Evolutionary conservation across 1,284 basidiomycete species (phyloP), one percentile per base, ranked within the genome.

Genomic region (Leccinum fuscescens): DNA sequence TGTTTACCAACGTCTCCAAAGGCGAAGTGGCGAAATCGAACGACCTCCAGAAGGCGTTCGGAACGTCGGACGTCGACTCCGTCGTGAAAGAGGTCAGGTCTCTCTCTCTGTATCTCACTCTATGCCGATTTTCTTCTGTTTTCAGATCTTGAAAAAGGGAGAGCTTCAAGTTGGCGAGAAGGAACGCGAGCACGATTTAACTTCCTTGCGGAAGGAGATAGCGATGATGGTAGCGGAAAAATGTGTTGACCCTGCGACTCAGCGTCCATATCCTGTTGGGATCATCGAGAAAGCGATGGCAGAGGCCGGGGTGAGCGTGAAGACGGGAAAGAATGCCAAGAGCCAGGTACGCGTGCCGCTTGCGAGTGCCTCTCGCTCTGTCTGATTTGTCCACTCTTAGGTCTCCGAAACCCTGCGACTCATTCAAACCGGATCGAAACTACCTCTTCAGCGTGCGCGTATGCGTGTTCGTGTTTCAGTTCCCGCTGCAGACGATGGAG

Each of bases 211-310:
- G 63, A 90, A 89, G 67, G 97, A 99, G 72, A 97, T 99, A 64
- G 94, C 94, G 2, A 97, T 94, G 0, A 85, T 94, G 49, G 93
- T 99, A 4, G 89, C 94, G 1, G 93, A 96, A 76, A 96, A 95
- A 80, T 97, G 93, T 61, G 94, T 98, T 37, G 96, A 99, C 70
- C 97, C 96, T 1, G 77, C 81, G 3, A 96, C 94, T 3, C 89
- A 94, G 70, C 81, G 89, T 24, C 94, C 95, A 4, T 96, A 98
- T 74, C 91, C 95, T 2, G 93, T 96, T 51, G 91, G 93, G 20
- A 94, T 99, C 81, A 94, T 99, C 64, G 97, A 99, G 72, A 99
- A 98, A 77, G 96, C 95, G 0, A 96, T 99, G 94, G 79, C 86
- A 24, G 96, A 98, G 73, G 88, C 94, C 6, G 95, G 96, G 11